phyloP scores from a whole-genome alignment of 2,329 filamentous ascomycete genomes.

The Podosphaera xanthii region DNA sequence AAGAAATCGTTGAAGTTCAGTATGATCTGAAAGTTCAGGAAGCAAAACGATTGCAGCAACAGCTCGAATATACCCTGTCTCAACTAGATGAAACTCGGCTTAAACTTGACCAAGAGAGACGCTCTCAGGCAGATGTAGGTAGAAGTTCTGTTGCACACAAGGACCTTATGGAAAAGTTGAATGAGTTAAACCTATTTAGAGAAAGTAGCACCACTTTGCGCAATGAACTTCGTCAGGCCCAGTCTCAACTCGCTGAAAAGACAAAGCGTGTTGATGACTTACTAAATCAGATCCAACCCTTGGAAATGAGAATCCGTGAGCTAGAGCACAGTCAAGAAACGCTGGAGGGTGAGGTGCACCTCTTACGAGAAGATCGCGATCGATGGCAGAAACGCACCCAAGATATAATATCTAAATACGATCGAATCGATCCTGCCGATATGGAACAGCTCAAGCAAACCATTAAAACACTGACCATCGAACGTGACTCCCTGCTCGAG shows the following conservation, averaged over 20 bases:
- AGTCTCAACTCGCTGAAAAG: slow-evolving; percentile 54
- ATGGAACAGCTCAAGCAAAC: slow-evolving; percentile 72
- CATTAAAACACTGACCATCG: slow-evolving; percentile 39
- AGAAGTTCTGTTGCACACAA: slow-evolving; percentile 59
- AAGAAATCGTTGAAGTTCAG: slow-evolving; percentile 95
- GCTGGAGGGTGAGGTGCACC: slow-evolving; percentile 49
- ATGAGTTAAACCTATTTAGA: slow-evolving; percentile 85
- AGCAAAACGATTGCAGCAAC: slow-evolving; percentile 67
- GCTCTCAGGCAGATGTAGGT: slow-evolving; percentile 48
- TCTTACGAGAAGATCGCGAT: slow-evolving; percentile 78
- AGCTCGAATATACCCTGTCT: slow-evolving; percentile 64
- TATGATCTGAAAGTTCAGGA: slow-evolving; percentile 78
- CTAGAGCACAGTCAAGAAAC: slow-evolving; percentile 60
- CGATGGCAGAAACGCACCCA: slow-evolving; percentile 91
- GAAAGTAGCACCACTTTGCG: slow-evolving; percentile 85
- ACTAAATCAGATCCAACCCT: slow-evolving; percentile 51
- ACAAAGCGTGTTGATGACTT: slow-evolving; percentile 52
- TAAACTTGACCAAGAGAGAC: slow-evolving; percentile 76
- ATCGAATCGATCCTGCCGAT: slow-evolving; percentile 81
- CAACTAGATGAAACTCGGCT: slow-evolving; percentile 77
- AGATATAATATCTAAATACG: slow-evolving; percentile 87
- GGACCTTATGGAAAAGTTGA: slow-evolving; percentile 81
- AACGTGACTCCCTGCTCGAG: slow-evolving; percentile 28
- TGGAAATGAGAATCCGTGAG: slow-evolving; percentile 60
- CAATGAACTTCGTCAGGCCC: slow-evolving; percentile 61